Conservation (phyloP, 768 basidiomycete genomes). For the Gloeopeniophorella convolvens region DNA sequence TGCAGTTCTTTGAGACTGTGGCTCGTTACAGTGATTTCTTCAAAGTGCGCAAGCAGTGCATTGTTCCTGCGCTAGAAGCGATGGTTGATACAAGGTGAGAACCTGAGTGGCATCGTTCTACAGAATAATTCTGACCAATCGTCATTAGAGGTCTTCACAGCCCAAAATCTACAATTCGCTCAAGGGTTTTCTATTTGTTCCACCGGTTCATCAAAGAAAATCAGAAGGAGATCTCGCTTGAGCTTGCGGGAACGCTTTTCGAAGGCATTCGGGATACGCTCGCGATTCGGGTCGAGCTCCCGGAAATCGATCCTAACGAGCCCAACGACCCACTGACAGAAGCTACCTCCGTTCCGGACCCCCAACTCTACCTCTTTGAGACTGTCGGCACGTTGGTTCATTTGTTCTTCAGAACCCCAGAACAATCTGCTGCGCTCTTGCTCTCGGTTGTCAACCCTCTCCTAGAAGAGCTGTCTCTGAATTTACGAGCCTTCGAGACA, state of each 20-base stretch:
- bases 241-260: conserved; percentile 66
- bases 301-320: conserved; percentile 66
- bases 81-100: conserved; percentile 78
- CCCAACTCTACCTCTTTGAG: conserved; percentile 94
- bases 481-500: conserved; percentile 47
- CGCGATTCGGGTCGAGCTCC: conserved; percentile 64
- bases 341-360: conserved; percentile 72
- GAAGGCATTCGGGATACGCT: conserved; percentile 73
- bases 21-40: conserved; percentile 96
- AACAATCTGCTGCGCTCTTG: conserved; percentile 61
- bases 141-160: conserved; percentile 77
- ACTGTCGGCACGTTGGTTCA: conserved; percentile 81
- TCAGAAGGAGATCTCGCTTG: conserved; percentile 65
- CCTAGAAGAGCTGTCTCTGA: conserved; percentile 62
- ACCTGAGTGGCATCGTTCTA: not conserved
- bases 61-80: conserved; percentile 79
- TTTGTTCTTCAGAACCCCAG: conserved; percentile 56
- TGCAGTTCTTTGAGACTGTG: conserved; percentile 90
- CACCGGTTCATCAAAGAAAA: conserved; percentile 85
- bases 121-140: not conserved
- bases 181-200: conserved; percentile 88
- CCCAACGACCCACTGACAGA: conserved; percentile 64
- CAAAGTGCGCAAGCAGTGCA: conserved; percentile 85
- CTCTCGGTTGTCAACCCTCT: conserved; percentile 79
- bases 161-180: conserved; percentile 56